These are phyloP conservation scores for Bipolaris oryzae DNA, from an alignment of 2,329 filamentous ascomycete genomes.

Conservation along the genomic window DNA sequence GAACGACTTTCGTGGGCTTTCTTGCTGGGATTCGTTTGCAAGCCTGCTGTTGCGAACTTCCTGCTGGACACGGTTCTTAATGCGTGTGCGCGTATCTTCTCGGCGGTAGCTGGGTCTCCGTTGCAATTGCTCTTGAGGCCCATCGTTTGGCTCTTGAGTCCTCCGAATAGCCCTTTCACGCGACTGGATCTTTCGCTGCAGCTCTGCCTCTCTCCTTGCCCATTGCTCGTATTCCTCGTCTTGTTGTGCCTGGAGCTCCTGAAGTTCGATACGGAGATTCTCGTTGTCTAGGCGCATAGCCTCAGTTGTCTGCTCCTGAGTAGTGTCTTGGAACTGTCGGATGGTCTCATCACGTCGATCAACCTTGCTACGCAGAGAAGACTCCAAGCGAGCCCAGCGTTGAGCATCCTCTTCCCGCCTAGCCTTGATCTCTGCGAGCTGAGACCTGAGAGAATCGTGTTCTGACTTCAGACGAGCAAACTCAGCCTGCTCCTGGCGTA, in stretches of 20 bases:
- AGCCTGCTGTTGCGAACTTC: conserved; percentile 43
- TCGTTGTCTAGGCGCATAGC: conserved; percentile 50
- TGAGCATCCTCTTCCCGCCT: conserved; percentile 64
- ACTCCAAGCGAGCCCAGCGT: conserved; percentile 42
- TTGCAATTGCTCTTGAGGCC: conserved; percentile 28
- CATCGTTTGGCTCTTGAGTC: conserved; percentile 35
- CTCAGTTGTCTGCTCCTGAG: conserved; percentile 48
- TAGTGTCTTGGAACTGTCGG: conserved; percentile 44
- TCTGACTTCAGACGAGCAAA: conserved; percentile 69
- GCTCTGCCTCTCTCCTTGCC: conserved; percentile 38
- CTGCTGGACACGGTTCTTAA: conserved; percentile 41
- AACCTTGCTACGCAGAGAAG: conserved; percentile 40
- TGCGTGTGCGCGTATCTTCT: conserved; percentile 43
- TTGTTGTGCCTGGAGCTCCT: conserved; percentile 43
- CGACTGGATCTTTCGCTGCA: conserved; percentile 44
- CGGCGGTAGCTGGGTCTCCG: conserved; percentile 39
- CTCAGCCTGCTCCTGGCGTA: conserved; percentile 46
- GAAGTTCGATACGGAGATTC: conserved; percentile 48
- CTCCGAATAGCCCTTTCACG: conserved; percentile 36
- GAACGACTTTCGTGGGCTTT: conserved; percentile 35
- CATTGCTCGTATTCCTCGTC: conserved; percentile 44
- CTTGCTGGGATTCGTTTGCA: conserved; percentile 26
- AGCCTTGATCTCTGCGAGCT: conserved; percentile 74
- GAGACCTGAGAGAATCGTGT: conserved; percentile 71
- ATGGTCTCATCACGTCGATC: conserved; percentile 49